phyloP scores from a whole-genome alignment of 2,329 filamentous ascomycete genomes.

The Trichoderma sp. region DNA sequence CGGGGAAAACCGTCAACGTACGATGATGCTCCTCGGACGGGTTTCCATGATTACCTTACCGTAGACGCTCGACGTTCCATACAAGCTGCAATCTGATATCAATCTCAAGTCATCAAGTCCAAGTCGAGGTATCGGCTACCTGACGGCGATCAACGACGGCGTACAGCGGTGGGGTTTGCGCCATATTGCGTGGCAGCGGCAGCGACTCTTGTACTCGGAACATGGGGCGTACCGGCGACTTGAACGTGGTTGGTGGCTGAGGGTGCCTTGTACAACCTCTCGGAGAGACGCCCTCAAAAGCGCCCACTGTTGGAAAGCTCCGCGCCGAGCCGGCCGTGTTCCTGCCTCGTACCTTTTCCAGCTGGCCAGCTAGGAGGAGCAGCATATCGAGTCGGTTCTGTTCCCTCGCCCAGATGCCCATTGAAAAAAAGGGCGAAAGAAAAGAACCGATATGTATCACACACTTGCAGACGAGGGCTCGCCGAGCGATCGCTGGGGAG shows the following conservation, averaged over 20 bases:
- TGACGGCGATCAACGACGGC: conserved; percentile 8
- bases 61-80: not conserved
- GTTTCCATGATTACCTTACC: not conserved
- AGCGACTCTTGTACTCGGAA: not conserved
- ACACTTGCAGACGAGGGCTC: conserved; percentile 24
- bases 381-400: conserved; percentile 19
- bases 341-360: conserved; percentile 21
- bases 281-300: not conserved
- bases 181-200: conserved; percentile 18
- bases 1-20: conserved; percentile 9
- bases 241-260: not conserved
- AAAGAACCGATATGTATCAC: conserved; percentile 19
- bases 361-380: not conserved
- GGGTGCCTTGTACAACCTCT: not conserved
- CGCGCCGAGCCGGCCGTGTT: conserved; percentile 22
- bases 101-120: not conserved
- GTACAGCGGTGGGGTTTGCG: conserved; percentile 19
- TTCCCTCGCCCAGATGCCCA: conserved; percentile 1
- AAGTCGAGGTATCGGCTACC: conserved; percentile 11
- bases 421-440: too few species aligned
- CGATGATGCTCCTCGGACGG: conserved; percentile 6
- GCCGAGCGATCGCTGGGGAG: conserved; percentile 11
- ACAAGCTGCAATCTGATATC: conserved; percentile 8
- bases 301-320: not conserved
- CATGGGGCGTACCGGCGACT: not conserved